Evolutionary conservation across 495 filamentous ascomycete species (phyloP), one percentile per base, ranked within the genome.

Genomic region (Polyplosphaeria fusca): DNA sequence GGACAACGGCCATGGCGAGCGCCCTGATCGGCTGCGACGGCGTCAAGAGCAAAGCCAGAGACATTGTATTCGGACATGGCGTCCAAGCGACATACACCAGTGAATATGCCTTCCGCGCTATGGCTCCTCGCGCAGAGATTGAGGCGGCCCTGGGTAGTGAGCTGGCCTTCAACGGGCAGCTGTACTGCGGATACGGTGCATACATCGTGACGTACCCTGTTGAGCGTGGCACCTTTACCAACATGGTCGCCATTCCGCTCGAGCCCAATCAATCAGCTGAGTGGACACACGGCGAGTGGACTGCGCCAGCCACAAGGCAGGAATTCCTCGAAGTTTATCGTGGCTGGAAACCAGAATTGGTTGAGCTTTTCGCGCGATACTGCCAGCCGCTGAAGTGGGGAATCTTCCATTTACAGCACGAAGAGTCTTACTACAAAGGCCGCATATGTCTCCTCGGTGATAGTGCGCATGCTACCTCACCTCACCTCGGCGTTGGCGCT

Each of bases 171-270:
- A 82, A 82, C 14, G 71, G 73, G 24, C 76, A 79, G 35, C 61
- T 82, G 45, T 81, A 84, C 63, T 61, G 86, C 43, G 84, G 84
- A 0, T 71, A 78, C 4, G 77, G 80, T 30, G 74, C 73, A 0
- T 81, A 85, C 57, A 69, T 81, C 0, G 72, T 87, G 14, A 86
- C 84, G 0, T 87, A 82, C 63, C 84, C 85, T 0, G 84, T 88
- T 23, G 79, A 82, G 63, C 72, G 77, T 18, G 84, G 80, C 4
- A 69, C 77, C 59, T 81, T 78, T 7, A 79, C 86, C 50, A 87
- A 88, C 58, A 50, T 50, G 47, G 55, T 53, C 2, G 52, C 53
- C 12, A 19, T 56, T 2, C 44, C 23, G 1, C 48, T 47, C 26
- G 48, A 55, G 41, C 57, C 48, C 30, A 47, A 40, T 9, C 16